These are phyloP conservation scores for Neopestalotiopsis sp. DNA, from an alignment of 2,329 filamentous ascomycete species.

Conservation along the genomic window DNA sequence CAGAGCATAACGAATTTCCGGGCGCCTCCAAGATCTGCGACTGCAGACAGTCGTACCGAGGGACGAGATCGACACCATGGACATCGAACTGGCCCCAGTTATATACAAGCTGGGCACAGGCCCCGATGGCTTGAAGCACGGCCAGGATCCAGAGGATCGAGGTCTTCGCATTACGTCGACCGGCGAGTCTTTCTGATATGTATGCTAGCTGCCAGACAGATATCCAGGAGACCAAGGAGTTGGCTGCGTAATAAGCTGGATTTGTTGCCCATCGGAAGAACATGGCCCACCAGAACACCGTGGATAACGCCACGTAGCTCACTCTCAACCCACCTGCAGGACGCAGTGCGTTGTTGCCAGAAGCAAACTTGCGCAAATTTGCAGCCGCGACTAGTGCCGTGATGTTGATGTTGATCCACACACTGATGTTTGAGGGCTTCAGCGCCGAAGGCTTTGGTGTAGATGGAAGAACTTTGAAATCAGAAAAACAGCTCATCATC, in stretches of 20 bases:
- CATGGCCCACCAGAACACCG: not conserved
- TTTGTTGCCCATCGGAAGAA: not conserved
- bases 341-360: not conserved
- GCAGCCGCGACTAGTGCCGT: not conserved
- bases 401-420: not conserved
- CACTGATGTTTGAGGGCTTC: not conserved
- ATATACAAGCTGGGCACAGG: not conserved
- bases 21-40: not conserved
- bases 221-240: not conserved
- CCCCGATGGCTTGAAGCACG: not conserved
- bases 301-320: not conserved
- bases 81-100: not conserved
- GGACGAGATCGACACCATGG: not conserved
- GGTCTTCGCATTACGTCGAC: not conserved
- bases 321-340: not conserved
- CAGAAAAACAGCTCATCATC: not conserved
- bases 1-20: not conserved
- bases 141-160: not conserved
- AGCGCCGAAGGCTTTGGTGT: not conserved
- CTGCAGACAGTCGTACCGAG: not conserved
- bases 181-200: not conserved
- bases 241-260: not conserved
- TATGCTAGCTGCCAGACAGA: not conserved
- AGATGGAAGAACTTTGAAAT: slow-evolving; percentile 2
- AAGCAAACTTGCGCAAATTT: not conserved